A percentile compares a stretch with the other conserved stretches of the same genome.
These are phyloP conservation scores for Lojkania enalia DNA, from an alignment of 2,329 filamentous ascomycete species.

Conservation along the genomic window DNA sequence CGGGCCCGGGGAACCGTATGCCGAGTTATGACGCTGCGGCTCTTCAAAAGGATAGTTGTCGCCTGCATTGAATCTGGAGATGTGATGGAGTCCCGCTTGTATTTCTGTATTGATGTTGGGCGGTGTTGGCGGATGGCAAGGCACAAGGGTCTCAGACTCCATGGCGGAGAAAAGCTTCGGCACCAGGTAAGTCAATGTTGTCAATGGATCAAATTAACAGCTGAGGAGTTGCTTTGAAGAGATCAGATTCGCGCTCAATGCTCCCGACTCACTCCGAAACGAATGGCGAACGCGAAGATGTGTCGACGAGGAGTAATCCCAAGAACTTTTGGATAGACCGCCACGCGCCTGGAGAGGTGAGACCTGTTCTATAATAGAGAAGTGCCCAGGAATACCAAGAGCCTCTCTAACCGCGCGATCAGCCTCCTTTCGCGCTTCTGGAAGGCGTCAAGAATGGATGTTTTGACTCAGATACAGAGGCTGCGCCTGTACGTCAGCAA, in stretches of 20 bases:
- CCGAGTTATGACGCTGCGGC: conserved; percentile 14
- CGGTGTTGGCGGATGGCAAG: conserved; percentile 43
- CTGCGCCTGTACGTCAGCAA: conserved; percentile 34
- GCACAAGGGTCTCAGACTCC: conserved; percentile 40
- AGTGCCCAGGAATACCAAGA: neutral
- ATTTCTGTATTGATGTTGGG: conserved; percentile 36
- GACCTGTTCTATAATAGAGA: neutral
- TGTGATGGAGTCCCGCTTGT: conserved; percentile 45
- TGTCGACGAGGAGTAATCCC: conserved; percentile 5
- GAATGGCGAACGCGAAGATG: conserved; percentile 4
- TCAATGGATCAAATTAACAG: neutral
- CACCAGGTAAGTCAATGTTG: neutral
- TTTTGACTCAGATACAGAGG: conserved; percentile 16
- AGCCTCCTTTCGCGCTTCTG: conserved; percentile 21
- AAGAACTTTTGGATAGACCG: neutral
- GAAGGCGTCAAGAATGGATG: conserved; percentile 17
- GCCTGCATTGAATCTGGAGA: conserved; percentile 49
- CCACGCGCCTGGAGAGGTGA: neutral
- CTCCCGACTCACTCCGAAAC: conserved; percentile 18
- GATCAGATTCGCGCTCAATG: conserved; percentile 9
- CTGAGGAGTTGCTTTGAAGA: conserved; percentile 5
- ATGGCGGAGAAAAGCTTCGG: conserved; percentile 21
- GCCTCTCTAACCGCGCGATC: conserved; percentile 6
- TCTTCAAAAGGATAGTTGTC: conserved; percentile 43
- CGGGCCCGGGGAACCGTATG: conserved; percentile 35